phyloP scores from a whole-genome alignment of 1,284 basidiomycete species.

The Vanrija pseudolonga region DNA sequence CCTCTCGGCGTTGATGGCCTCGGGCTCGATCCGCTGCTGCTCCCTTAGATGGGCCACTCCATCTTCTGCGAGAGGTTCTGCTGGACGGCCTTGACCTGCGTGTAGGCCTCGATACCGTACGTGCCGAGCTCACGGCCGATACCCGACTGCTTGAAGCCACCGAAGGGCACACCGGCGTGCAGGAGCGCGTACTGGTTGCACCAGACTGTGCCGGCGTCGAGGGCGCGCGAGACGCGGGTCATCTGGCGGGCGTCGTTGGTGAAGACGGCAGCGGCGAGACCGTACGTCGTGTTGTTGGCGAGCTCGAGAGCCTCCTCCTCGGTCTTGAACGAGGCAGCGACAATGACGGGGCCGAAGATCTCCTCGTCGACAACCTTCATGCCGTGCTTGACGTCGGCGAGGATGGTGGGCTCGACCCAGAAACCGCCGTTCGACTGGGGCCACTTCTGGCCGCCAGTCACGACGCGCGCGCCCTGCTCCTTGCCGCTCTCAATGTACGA shows the following conservation, averaged over 20 bases:
- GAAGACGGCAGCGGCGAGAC: slow-evolving; percentile 82
- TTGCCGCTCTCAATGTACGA: slow-evolving; percentile 83
- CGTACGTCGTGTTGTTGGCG: slow-evolving; percentile 81
- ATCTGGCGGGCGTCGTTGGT: slow-evolving; percentile 84
- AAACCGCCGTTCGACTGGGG: slow-evolving; percentile 34
- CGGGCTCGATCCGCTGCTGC: too few species aligned
- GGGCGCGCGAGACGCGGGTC: slow-evolving; percentile 71
- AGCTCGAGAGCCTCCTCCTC: slow-evolving; percentile 57
- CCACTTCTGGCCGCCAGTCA: slow-evolving; percentile 66
- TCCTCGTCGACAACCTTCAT: slow-evolving; percentile 46
- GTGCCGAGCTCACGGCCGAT: slow-evolving; percentile 82
- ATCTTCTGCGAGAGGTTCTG: slow-evolving; percentile 57
- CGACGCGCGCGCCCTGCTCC: slow-evolving; percentile 72
- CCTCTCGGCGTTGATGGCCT: too few species aligned
- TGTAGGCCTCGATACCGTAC: slow-evolving; percentile 78
- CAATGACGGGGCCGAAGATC: slow-evolving; percentile 54
- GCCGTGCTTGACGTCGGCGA: slow-evolving; percentile 36
- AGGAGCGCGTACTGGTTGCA: slow-evolving; percentile 81
- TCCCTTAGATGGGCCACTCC: slow-evolving; percentile 16
- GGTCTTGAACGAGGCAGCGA: slow-evolving; percentile 47
- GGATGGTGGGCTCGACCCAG: slow-evolving; percentile 49
- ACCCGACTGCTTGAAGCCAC: slow-evolving; percentile 82
- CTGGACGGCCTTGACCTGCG: slow-evolving; percentile 78
- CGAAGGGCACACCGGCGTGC: slow-evolving; percentile 82
- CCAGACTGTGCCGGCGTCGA: slow-evolving; percentile 81